Conservation (phyloP, 2,329 filamentous ascomycete genomes). For the Penicillium brasilianum region DNA sequence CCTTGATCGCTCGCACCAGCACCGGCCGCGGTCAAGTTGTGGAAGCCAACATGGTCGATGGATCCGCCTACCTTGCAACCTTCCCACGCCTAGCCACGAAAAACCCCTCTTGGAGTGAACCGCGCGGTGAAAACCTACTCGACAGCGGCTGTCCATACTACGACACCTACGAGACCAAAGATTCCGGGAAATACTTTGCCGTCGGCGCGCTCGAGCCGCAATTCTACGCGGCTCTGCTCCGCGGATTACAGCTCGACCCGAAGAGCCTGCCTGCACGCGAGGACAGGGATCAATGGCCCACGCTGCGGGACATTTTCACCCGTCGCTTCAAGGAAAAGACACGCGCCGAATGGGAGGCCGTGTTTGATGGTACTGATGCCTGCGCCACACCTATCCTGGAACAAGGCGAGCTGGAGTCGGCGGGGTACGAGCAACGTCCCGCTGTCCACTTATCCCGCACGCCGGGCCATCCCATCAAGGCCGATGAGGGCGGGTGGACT, state of each 20-base stretch:
- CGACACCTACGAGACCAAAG: constrained; percentile 82
- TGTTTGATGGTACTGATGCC: constrained; percentile 91
- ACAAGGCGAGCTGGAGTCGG: constrained; percentile 71
- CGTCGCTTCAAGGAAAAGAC: constrained; percentile 70
- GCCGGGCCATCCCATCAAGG: constrained; percentile 64
- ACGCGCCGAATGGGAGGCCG: constrained; percentile 76
- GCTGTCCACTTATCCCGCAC: constrained; percentile 65
- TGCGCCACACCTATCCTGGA: constrained; percentile 88
- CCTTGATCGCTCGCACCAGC: constrained; percentile 68
- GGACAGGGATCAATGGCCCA: constrained; percentile 70
- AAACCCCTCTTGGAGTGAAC: constrained; percentile 64
- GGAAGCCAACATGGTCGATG: constrained; percentile 97
- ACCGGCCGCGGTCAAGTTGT: constrained; percentile 83
- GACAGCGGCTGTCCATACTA: constrained; percentile 90
- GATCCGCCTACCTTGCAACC: constrained; percentile 75
- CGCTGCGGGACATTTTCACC: constrained; percentile 66
- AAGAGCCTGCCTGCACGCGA: constrained; percentile 54
- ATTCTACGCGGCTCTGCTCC: constrained; percentile 74
- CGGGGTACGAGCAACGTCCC: constrained; percentile 55
- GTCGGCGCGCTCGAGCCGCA: constrained; percentile 90
- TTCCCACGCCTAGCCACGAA: constrained; percentile 74
- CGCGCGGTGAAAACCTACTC: constrained; percentile 75
- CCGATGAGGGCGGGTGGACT: constrained; percentile 71
- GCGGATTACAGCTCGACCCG: constrained; percentile 66
- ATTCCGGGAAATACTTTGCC: constrained; percentile 74